Evolutionary conservation across 768 basidiomycete genomes (phyloP).

Genomic region (Phaffia australis): DNA sequence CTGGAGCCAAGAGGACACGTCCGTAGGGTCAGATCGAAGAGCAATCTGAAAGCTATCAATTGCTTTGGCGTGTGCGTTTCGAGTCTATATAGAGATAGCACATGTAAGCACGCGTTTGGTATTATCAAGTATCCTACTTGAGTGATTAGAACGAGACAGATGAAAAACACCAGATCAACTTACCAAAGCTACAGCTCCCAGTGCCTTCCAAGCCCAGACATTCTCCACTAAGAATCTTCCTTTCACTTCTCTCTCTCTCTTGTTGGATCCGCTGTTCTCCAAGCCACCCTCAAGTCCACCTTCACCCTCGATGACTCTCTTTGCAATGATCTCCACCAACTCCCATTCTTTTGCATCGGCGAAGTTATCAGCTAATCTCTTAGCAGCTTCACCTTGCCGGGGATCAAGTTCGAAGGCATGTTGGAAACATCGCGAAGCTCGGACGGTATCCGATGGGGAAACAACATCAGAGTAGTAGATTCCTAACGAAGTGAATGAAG

Average conservation of each 20-base stretch:
- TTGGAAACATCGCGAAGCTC: conserved; percentile 91
- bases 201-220: conserved; percentile 96
- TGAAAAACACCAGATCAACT: conserved; percentile 33
- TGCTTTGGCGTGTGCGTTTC: conserved; percentile 58
- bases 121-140: not conserved
- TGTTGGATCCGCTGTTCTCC: conserved; percentile 30
- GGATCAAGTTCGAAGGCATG: conserved; percentile 96
- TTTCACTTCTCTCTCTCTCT: conserved; percentile 23
- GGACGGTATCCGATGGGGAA: conserved; percentile 62
- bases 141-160: not conserved
- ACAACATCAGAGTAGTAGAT: conserved; percentile 67
- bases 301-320: conserved; percentile 84
- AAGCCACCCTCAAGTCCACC: conserved; percentile 59
- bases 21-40: conserved; percentile 62
- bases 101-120: not conserved
- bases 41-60: conserved; percentile 80
- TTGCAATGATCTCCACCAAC: conserved; percentile 85
- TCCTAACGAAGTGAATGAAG: conserved; percentile 88
- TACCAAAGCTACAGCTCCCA: conserved; percentile 83
- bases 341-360: conserved; percentile 93
- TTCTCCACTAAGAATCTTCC: conserved; percentile 42
- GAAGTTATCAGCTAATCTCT: conserved; percentile 72
- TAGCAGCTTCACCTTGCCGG: conserved; percentile 72
- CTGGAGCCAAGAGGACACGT: conserved; percentile 74
- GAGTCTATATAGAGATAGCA: conserved; percentile 44